Percentiles rank a stretch among this genome's conserved stretches.
These are phyloP conservation scores for Cladophialophora yegresii DNA, from an alignment of 2,329 filamentous ascomycete species.

Conservation along the genomic window DNA sequence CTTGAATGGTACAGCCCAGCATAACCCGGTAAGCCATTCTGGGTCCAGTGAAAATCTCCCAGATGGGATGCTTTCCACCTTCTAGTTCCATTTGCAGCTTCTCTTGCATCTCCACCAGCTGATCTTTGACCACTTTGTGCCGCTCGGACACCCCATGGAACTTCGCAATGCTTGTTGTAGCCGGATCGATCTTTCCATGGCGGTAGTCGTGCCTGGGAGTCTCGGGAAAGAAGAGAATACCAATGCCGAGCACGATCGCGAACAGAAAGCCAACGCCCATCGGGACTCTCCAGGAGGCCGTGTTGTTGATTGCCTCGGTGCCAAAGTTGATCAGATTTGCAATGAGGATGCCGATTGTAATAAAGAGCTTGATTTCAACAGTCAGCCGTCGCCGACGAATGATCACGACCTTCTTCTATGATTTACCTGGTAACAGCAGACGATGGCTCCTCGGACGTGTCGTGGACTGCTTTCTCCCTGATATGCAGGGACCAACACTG, in stretches of 20 bases:
- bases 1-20: conserved; percentile 47
- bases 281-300: conserved; percentile 50
- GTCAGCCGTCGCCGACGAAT: neutral
- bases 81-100: conserved; percentile 57
- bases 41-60: conserved; percentile 46
- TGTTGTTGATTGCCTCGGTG: conserved; percentile 47
- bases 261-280: conserved; percentile 62
- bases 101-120: conserved; percentile 58
- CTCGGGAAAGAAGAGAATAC: conserved; percentile 59
- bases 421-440: conserved; percentile 47
- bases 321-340: conserved; percentile 54
- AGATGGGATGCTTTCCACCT: conserved; percentile 42
- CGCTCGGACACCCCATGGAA: conserved; percentile 58
- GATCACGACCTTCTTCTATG: neutral
- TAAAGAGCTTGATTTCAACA: conserved; percentile 43
- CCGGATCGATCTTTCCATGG: conserved; percentile 53
- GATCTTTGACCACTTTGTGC: conserved; percentile 55
- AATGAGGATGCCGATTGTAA: conserved; percentile 54
- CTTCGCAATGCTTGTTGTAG: conserved; percentile 54
- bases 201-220: conserved; percentile 61
- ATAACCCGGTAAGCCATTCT: conserved; percentile 47
- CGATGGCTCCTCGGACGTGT: conserved; percentile 52
- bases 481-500: conserved; percentile 51
- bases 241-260: conserved; percentile 55
- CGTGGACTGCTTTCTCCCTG: conserved; percentile 51